Evolutionary conservation across 345 rosid genomes (phyloP).

Genomic region (Salix exigua): DNA sequence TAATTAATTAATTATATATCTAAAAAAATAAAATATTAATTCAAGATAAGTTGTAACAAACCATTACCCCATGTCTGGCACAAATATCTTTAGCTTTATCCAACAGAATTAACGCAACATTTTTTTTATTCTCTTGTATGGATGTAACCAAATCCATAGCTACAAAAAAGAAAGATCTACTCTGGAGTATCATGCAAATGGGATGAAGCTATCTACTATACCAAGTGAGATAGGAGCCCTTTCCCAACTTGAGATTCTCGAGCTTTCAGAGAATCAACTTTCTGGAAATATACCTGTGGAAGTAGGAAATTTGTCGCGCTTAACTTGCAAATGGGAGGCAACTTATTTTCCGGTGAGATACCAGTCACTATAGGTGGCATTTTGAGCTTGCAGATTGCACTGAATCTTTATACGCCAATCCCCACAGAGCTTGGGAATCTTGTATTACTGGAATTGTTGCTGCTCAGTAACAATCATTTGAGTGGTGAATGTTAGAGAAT

Average conservation of each 20-base stretch:
- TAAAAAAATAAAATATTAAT: too few relatives aligned
- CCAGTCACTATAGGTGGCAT: conserved; percentile 62
- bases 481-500: conserved; percentile 35
- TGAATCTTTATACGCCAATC: conserved; percentile 72
- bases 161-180: conserved; percentile 9
- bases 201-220: conserved; percentile 14
- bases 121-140: conserved; percentile 50
- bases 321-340: conserved; percentile 91
- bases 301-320: conserved; percentile 57
- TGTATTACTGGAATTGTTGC: conserved; percentile 48
- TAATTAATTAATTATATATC: too few relatives aligned
- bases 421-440: conserved; percentile 67
- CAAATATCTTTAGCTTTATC: conserved; percentile 46
- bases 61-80: conserved; percentile 45
- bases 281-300: conserved; percentile 51
- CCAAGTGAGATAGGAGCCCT: conserved; percentile 60
- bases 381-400: conserved; percentile 69
- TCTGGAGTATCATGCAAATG: neutral
- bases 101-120: conserved; percentile 29
- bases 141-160: conserved; percentile 52
- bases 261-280: conserved; percentile 66
- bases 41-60: neutral
- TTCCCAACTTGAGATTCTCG: conserved; percentile 75
- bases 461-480: conserved; percentile 75
- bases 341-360: conserved; percentile 53